A percentile compares a stretch with the other conserved stretches of the same genome.
Conservation (phyloP, 2,329 filamentous ascomycete species). For the Verticillium nubilum region DNA sequence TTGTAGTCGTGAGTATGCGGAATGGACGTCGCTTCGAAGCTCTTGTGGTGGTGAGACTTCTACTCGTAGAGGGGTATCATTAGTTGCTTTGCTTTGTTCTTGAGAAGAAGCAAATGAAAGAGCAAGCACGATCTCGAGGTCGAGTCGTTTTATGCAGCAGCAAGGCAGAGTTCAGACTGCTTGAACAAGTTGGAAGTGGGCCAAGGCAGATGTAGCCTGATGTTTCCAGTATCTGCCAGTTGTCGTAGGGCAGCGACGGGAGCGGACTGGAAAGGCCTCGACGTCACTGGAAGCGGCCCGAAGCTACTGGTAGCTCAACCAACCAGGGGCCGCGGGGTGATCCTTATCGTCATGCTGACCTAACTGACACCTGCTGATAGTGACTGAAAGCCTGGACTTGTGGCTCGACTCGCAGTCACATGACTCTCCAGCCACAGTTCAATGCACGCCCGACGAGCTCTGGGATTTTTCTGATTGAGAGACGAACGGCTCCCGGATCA, state of each 20-base stretch:
- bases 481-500: not conserved
- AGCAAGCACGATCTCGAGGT: not conserved
- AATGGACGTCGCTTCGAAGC: constrained; percentile 5
- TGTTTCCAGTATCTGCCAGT: constrained; percentile 4
- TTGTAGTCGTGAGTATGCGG: not conserved
- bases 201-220: constrained; percentile 8
- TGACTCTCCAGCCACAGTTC: constrained; percentile 7
- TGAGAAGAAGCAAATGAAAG: not conserved
- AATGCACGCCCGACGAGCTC: constrained; percentile 7
- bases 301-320: not conserved
- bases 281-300: constrained; percentile 16
- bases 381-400: not conserved
- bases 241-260: constrained; percentile 17
- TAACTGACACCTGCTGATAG: not conserved
- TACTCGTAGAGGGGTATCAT: constrained; percentile 9
- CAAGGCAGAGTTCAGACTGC: not conserved
- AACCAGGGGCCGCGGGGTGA: not conserved
- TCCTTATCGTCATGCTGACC: not conserved
- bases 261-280: constrained; percentile 15
- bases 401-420: not conserved
- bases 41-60: constrained; percentile 7
- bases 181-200: constrained; percentile 9
- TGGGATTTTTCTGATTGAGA: constrained; percentile 9
- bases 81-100: constrained; percentile 1
- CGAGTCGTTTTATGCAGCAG: not conserved